Evolutionary conservation across 2,329 filamentous ascomycete genomes (phyloP).

Genomic region (Ceratocystis destructans): DNA sequence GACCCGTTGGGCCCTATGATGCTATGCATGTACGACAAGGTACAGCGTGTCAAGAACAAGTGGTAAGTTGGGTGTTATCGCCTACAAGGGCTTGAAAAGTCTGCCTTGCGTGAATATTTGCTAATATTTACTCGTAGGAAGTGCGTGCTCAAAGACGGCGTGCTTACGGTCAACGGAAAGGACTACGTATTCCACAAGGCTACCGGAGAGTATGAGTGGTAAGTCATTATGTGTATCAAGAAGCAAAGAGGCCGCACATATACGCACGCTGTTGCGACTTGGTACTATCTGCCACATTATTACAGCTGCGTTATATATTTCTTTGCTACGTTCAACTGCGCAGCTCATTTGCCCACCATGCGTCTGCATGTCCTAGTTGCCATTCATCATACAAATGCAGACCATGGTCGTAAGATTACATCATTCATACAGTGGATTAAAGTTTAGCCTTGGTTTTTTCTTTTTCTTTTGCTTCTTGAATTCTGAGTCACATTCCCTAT

Average conservation of each 20-base stretch:
- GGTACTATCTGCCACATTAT: neutral
- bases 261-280: neutral
- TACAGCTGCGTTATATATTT: neutral
- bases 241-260: neutral
- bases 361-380: no score
- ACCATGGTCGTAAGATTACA: neutral
- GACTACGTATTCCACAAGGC: conserved; percentile 98
- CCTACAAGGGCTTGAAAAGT: neutral
- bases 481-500: neutral
- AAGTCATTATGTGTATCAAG: conserved; percentile 23
- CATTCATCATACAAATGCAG: neutral
- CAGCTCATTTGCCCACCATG: no score
- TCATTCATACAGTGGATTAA: neutral
- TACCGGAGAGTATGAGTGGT: conserved; percentile 97
- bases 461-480: neutral
- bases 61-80: conserved; percentile 41
- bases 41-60: conserved; percentile 98
- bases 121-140: conserved; percentile 47
- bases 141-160: conserved; percentile 94
- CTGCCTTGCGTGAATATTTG: neutral
- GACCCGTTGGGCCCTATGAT: conserved; percentile 79
- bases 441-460: neutral
- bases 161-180: conserved; percentile 82
- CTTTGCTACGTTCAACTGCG: neutral
- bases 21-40: conserved; percentile 99